Percentiles rank a stretch among this genome's conserved stretches.
These are phyloP conservation scores for Mycosphaerelloides madeirae DNA, from an alignment of 2,329 filamentous ascomycete genomes.

Conservation along the genomic window DNA sequence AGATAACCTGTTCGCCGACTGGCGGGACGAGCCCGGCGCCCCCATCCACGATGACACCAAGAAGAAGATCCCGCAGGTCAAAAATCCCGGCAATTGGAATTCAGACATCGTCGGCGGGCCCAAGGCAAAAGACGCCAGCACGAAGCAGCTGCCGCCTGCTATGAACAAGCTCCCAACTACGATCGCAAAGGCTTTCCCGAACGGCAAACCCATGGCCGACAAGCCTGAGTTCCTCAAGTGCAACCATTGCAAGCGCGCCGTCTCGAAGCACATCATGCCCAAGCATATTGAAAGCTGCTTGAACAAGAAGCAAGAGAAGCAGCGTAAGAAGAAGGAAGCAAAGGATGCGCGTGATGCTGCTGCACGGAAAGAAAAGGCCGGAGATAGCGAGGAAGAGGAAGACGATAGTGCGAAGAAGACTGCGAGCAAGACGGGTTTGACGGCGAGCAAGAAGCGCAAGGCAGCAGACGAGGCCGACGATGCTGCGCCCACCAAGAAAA, in stretches of 20 bases:
- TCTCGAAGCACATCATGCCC: constrained; percentile 69
- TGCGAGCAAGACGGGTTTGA: constrained; percentile 26
- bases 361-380: constrained; percentile 40
- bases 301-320: constrained; percentile 69
- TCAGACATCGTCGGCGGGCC: constrained; percentile 26
- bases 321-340: constrained; percentile 59
- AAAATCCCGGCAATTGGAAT: constrained; percentile 33
- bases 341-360: constrained; percentile 52
- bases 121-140: constrained; percentile 17
- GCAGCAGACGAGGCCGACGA: constrained; percentile 55
- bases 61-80: constrained; percentile 27
- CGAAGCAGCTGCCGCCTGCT: constrained; percentile 8
- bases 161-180: constrained; percentile 65
- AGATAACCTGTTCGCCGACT: constrained; percentile 29
- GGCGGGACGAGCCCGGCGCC: constrained; percentile 18
- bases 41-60: constrained; percentile 26
- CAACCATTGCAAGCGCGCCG: constrained; percentile 90
- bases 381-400: constrained; percentile 39
- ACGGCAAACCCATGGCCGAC: constrained; percentile 76
- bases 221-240: constrained; percentile 71
- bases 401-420: constrained; percentile 27
- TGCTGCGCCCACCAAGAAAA: constrained; percentile 77
- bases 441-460: constrained; percentile 42
- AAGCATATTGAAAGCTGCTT: constrained; percentile 80
- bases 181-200: constrained; percentile 73